Conservation (phyloP, 2,329 filamentous ascomycete species). For the Fusarium sp. region DNA sequence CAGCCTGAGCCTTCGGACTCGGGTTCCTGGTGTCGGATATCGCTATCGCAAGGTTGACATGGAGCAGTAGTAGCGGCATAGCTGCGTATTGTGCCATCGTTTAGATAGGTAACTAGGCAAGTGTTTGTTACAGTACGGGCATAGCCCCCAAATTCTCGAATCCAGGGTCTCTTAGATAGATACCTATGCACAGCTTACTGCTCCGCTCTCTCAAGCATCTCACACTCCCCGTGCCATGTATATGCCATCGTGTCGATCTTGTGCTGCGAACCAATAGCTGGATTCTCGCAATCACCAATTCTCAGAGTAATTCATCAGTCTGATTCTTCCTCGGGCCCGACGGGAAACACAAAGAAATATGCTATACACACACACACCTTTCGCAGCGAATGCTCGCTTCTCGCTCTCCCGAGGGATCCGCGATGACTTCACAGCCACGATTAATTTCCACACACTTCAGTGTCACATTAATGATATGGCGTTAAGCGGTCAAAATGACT, state of each 20-base stretch:
- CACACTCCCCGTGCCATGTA: conserved; percentile 11
- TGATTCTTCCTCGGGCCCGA: conserved; percentile 19
- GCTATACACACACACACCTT: conserved; percentile 10
- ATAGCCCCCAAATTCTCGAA: conserved; percentile 13
- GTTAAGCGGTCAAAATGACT: background rate
- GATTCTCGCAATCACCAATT: conserved; percentile 34
- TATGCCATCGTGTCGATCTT: conserved; percentile 26
- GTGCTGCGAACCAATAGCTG: conserved; percentile 27
- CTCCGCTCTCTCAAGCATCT: background rate
- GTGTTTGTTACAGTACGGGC: background rate
- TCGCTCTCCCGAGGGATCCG: conserved; percentile 29
- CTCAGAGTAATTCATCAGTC: conserved; percentile 9
- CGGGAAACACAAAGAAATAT: background rate
- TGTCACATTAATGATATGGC: background rate
- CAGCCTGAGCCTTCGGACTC: conserved; percentile 76
- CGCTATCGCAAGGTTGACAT: conserved; percentile 44
- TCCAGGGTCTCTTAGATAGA: conserved; percentile 8
- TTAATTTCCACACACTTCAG: background rate
- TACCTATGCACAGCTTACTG: conserved; percentile 31
- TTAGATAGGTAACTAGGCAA: conserved; percentile 29
- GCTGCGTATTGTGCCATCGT: conserved; percentile 10
- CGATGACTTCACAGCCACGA: conserved; percentile 29
- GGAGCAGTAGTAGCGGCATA: conserved; percentile 5
- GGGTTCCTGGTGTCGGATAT: conserved; percentile 61
- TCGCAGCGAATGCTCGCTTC: conserved; percentile 1